Conservation (phyloP, 176 grass and related monocot species). For the Triticum turgidum region DNA sequence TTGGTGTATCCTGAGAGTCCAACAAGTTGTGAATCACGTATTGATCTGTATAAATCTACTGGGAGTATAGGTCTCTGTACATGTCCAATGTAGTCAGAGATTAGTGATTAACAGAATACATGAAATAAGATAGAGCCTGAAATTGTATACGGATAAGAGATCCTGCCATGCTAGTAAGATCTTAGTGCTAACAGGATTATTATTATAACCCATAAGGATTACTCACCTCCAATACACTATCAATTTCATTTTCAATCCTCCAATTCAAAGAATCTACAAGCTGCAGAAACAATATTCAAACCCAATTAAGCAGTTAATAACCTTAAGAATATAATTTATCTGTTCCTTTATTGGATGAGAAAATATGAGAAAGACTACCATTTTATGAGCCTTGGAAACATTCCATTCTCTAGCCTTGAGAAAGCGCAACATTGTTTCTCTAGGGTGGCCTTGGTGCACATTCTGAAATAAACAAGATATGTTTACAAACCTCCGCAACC, state of each 20-base stretch:
- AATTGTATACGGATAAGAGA: not conserved
- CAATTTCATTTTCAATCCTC: constrained; percentile 92
- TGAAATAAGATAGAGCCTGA: not conserved
- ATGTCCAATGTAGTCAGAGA: constrained; percentile 15
- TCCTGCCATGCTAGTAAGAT: not conserved
- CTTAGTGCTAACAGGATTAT: not conserved
- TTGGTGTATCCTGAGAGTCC: constrained; percentile 91
- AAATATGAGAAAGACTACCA: constrained; percentile 52
- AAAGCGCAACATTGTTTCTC: constrained; percentile 80
- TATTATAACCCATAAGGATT: constrained; percentile 26
- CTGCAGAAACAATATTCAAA: constrained; percentile 46
- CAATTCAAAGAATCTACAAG: constrained; percentile 89
- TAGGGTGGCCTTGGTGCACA: constrained; percentile 79
- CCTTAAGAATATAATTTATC: not conserved
- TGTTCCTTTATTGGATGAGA: not conserved
- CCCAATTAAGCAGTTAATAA: constrained; percentile 11
- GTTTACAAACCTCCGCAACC: not conserved
- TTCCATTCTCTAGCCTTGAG: constrained; percentile 94
- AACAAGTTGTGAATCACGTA: constrained; percentile 90
- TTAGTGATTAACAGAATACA: constrained; percentile 5
- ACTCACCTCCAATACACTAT: constrained; percentile 79
- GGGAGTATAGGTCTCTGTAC: constrained; percentile 93
- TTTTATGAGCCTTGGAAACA: constrained; percentile 84
- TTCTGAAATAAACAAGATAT: constrained; percentile 55
- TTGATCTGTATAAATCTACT: constrained; percentile 71